phyloP scores from a whole-genome alignment of 2,329 filamentous ascomycete species.

The Xylariaceae sp. region DNA sequence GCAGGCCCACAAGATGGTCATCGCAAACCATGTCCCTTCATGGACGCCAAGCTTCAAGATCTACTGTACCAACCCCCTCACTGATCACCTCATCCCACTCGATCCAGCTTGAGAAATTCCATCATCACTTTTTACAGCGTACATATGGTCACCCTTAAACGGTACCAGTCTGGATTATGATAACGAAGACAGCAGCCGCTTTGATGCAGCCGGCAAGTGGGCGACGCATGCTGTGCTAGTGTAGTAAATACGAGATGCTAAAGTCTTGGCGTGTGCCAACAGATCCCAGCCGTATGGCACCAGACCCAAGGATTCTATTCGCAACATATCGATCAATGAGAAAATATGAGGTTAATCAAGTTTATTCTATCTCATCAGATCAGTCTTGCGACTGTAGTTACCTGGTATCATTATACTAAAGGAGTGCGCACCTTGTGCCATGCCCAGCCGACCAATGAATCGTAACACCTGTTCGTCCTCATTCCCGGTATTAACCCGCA shows the following conservation, averaged over 20 bases:
- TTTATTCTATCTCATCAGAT: constrained; percentile 22
- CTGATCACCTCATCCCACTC: not conserved
- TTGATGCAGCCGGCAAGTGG: not conserved
- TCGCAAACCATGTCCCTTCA: constrained; percentile 22
- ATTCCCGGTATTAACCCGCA: constrained; percentile 6
- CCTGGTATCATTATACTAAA: constrained; percentile 15
- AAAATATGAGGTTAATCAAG: not conserved
- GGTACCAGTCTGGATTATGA: not conserved
- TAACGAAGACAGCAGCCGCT: not conserved
- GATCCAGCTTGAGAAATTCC: not conserved
- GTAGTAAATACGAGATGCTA: constrained; percentile 22
- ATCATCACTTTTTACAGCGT: not conserved
- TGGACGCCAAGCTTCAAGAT: constrained; percentile 22
- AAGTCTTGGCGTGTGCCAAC: constrained; percentile 16
- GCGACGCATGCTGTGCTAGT: no score
- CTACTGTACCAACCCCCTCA: constrained; percentile 16
- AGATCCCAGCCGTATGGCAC: constrained; percentile 9
- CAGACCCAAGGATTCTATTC: not conserved
- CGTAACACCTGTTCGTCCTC: constrained; percentile 16
- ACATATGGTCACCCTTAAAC: not conserved
- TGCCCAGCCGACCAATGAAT: constrained; percentile 13
- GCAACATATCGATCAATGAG: not conserved
- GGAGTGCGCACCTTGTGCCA: constrained; percentile 19
- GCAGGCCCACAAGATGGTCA: not conserved
- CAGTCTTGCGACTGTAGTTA: constrained; percentile 15